Conservation (phyloP, 768 basidiomycete species). For the Nidularia pulvinata region DNA sequence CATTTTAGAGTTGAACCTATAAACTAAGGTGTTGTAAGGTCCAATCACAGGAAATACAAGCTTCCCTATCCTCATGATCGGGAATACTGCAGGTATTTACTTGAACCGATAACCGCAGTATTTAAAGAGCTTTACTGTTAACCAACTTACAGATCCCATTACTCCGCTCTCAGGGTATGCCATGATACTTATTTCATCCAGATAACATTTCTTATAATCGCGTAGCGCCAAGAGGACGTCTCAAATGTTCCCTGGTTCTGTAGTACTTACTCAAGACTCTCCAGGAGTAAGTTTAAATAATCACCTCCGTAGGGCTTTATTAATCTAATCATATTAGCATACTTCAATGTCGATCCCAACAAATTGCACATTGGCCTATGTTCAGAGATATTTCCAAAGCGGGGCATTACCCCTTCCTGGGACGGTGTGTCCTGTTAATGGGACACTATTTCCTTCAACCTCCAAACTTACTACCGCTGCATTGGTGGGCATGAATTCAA, state of each 20-base stretch:
- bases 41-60: slow-evolving; percentile 35
- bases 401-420: slow-evolving; percentile 36
- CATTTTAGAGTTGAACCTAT: background rate
- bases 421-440: slow-evolving; percentile 29
- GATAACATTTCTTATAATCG: background rate
- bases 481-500: too few relatives aligned
- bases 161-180: slow-evolving; percentile 23
- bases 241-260: slow-evolving; percentile 28
- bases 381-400: slow-evolving; percentile 35
- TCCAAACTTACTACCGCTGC: too few relatives aligned
- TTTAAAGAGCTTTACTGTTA: background rate
- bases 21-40: slow-evolving; percentile 11
- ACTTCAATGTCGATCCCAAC: slow-evolving; percentile 27
- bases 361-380: slow-evolving; percentile 24
- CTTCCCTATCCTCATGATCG: slow-evolving; percentile 34
- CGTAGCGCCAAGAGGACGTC: slow-evolving; percentile 37
- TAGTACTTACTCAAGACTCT: slow-evolving; percentile 40
- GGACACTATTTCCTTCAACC: background rate
- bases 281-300: slow-evolving; percentile 26
- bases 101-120: background rate
- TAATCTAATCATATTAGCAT: slow-evolving; percentile 17
- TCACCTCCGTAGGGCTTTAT: background rate
- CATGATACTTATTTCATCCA: background rate
- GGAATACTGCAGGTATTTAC: slow-evolving; percentile 35
- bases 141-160: slow-evolving; percentile 19